A percentile compares a stretch with the other conserved stretches of the same genome.
Conservation (phyloP, 768 basidiomycete species). For the Lactarius hatsudake region DNA sequence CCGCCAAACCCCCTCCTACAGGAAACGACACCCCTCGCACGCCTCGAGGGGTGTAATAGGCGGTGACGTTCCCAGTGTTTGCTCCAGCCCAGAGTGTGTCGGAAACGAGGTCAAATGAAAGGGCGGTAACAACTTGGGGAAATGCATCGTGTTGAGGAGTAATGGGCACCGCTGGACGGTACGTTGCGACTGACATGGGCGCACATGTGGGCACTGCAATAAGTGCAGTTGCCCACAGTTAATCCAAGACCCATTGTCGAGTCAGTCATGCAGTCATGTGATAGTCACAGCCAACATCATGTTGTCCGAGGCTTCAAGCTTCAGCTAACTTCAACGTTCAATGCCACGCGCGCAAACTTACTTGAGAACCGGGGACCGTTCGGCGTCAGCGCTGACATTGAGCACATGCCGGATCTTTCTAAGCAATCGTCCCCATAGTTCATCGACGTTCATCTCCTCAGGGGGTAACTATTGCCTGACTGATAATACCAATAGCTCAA, state of each 20-base stretch:
- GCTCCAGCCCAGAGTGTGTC: slow-evolving; percentile 88
- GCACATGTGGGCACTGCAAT: slow-evolving; percentile 2
- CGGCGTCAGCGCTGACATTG: too few relatives aligned
- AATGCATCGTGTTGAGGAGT: slow-evolving; percentile 29
- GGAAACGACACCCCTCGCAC: slow-evolving; percentile 71
- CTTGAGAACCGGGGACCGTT: too few relatives aligned
- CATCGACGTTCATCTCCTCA: too few relatives aligned
- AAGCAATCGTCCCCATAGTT: too few relatives aligned
- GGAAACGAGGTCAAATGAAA: slow-evolving; percentile 88
- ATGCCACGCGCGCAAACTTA: too few relatives aligned
- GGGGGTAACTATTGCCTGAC: too few relatives aligned
- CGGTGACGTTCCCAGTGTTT: slow-evolving; percentile 64
- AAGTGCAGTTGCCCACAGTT: neutral
- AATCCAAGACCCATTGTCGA: neutral
- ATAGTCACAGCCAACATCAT: neutral
- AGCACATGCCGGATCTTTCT: too few relatives aligned
- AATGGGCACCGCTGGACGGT: slow-evolving; percentile 30
- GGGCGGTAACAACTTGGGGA: slow-evolving; percentile 59
- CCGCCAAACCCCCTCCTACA: slow-evolving; percentile 63
- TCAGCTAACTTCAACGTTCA: too few relatives aligned
- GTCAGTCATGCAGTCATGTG: slow-evolving; percentile 7
- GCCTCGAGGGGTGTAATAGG: slow-evolving; percentile 62
- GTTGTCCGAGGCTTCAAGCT: too few relatives aligned
- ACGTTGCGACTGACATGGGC: slow-evolving; percentile 27
- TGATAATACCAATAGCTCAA: too few relatives aligned